A percentile compares a stretch with the other conserved stretches of the same genome.
These are phyloP conservation scores for Alternaria infectoria DNA, from an alignment of 2,329 filamentous ascomycete species.

Conservation along the genomic window DNA sequence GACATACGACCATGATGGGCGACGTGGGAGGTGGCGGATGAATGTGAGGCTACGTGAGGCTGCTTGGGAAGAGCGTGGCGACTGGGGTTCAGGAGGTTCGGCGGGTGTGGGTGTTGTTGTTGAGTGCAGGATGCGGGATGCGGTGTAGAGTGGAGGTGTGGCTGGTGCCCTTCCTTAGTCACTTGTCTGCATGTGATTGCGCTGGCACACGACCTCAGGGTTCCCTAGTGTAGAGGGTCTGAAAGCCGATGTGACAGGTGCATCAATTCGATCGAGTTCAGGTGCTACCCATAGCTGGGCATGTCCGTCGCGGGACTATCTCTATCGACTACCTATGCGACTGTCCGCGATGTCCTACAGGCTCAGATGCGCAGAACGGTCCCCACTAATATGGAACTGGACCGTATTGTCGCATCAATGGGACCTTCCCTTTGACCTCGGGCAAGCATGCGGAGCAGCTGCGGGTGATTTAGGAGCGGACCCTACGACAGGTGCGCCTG, in stretches of 20 bases:
- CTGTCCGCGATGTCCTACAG: background rate
- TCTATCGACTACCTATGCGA: background rate
- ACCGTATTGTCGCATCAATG: conserved; percentile 4
- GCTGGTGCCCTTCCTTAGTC: conserved; percentile 31
- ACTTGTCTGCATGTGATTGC: conserved; percentile 29
- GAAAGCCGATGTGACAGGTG: background rate
- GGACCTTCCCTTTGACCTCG: conserved; percentile 24
- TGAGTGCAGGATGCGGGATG: conserved; percentile 22
- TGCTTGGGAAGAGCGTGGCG: conserved; percentile 8
- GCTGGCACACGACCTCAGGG: conserved; percentile 14
- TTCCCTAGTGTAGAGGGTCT: conserved; percentile 1
- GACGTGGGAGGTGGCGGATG: conserved; percentile 6
- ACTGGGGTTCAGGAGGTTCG: background rate
- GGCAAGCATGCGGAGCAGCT: conserved; percentile 32
- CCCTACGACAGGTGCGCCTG: conserved; percentile 16
- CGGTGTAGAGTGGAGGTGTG: conserved; percentile 30
- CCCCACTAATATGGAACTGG: conserved; percentile 5
- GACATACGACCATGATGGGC: conserved; percentile 48
- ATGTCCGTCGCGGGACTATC: background rate
- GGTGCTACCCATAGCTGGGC: background rate
- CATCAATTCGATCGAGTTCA: background rate
- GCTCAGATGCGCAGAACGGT: background rate
- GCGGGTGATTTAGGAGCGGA: conserved; percentile 35
- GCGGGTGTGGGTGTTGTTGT: conserved; percentile 12
- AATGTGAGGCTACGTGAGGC: conserved; percentile 3